Evolutionary conservation across 78 protist species (phyloP).

Genomic region (Emiliania huxleyi): DNA sequence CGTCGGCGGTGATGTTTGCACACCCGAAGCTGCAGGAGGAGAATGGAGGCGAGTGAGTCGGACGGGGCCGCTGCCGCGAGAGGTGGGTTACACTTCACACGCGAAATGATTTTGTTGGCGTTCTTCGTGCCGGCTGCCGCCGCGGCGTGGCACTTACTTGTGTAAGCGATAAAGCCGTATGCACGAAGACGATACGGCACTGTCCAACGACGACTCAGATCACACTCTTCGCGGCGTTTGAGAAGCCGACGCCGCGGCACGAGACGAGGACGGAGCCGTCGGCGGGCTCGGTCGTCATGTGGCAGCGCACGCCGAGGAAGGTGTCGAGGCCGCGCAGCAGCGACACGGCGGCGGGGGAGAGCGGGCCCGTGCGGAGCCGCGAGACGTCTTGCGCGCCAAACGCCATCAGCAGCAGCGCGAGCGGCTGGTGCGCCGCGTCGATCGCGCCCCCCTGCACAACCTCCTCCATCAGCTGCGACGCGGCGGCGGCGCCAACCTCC

Average conservation of each 20-base stretch:
- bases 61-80: too few relatives aligned
- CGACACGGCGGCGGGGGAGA: slow-evolving; percentile 20
- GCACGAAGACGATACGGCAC: too few relatives aligned
- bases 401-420: slow-evolving; percentile 80
- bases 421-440: slow-evolving; percentile 77
- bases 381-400: slow-evolving; percentile 90
- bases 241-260: slow-evolving; percentile 46
- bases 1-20: too few relatives aligned
- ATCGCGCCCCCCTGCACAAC: slow-evolving; percentile 77
- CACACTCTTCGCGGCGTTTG: neutral
- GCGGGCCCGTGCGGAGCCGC: slow-evolving; percentile 74
- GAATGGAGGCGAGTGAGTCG: too few relatives aligned
- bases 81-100: too few relatives aligned
- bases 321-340: slow-evolving; percentile 25
- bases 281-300: slow-evolving; percentile 22
- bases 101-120: too few relatives aligned
- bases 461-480: slow-evolving; percentile 1
- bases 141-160: too few relatives aligned
- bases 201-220: too few relatives aligned
- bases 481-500: neutral
- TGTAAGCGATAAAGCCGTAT: too few relatives aligned
- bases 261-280: neutral
- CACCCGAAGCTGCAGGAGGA: too few relatives aligned
- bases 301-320: slow-evolving; percentile 41
- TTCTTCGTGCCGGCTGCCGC: too few relatives aligned